Conservation (phyloP, 139 green algal species). For the Chlorella sp. region DNA sequence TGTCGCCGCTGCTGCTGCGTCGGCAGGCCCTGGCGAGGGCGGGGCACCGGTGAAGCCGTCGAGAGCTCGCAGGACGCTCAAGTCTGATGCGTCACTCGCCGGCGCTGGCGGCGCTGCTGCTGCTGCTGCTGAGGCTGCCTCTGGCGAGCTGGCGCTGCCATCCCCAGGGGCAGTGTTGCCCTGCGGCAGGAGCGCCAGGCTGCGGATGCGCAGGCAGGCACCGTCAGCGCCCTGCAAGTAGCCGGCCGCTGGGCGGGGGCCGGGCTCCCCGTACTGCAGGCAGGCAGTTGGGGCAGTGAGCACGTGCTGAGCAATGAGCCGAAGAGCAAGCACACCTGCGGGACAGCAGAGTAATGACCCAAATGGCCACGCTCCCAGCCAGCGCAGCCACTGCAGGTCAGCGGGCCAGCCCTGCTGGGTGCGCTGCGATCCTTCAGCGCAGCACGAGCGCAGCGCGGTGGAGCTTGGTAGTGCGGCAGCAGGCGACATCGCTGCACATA, state of each 20-base stretch:
- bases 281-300: neutral
- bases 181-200: constrained; percentile 44
- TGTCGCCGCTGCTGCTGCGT: neutral
- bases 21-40: neutral
- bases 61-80: neutral
- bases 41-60: neutral
- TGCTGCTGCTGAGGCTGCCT: neutral
- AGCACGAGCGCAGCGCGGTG: too few species aligned
- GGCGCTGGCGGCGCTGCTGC: neutral
- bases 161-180: neutral
- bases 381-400: too few species aligned
- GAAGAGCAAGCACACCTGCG: neutral
- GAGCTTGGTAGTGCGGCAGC: neutral
- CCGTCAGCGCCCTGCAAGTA: constrained; percentile 53
- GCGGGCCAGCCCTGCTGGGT: neutral
- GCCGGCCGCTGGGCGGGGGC: constrained; percentile 39
- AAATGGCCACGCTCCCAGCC: neutral
- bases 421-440: neutral
- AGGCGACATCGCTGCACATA: neutral
- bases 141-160: neutral
- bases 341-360: neutral
- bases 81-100: neutral
- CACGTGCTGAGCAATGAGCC: neutral
- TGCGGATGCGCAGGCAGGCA: constrained; percentile 42
- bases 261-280: constrained; percentile 56